phyloP scores from a whole-genome alignment of 2,329 filamentous ascomycete genomes.

The Sporothrix inflata region DNA sequence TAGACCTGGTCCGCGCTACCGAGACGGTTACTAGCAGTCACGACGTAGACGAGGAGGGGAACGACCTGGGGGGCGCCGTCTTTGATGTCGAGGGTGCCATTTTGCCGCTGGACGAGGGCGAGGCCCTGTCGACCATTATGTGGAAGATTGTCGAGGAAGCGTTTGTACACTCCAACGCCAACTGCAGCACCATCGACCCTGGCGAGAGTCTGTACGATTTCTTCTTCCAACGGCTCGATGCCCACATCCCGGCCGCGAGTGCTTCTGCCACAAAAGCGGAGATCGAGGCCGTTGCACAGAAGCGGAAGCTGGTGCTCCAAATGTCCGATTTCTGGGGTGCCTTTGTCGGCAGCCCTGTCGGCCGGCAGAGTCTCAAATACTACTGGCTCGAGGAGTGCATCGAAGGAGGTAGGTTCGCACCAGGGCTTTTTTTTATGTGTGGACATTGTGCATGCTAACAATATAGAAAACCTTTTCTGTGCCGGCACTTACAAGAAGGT shows the following conservation, averaged over 20 bases:
- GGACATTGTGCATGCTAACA: conserved; percentile 13
- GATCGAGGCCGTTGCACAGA: conserved; percentile 37
- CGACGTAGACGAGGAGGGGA: conserved; percentile 54
- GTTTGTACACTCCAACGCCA: conserved; percentile 66
- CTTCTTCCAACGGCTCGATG: conserved; percentile 50
- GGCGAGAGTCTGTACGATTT: conserved; percentile 58
- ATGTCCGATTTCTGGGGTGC: conserved; percentile 70
- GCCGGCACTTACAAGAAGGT: conserved; percentile 63
- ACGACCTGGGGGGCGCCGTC: conserved; percentile 39
- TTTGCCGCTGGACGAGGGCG: conserved; percentile 52
- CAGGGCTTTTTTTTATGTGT: not conserved
- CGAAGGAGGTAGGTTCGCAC: conserved; percentile 59
- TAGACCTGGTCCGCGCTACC: conserved; percentile 66
- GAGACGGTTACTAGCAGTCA: conserved; percentile 53
- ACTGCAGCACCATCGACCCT: conserved; percentile 52
- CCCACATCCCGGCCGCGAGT: conserved; percentile 46
- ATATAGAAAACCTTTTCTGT: conserved; percentile 61
- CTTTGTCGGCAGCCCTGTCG: conserved; percentile 68
- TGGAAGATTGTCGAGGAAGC: conserved; percentile 71
- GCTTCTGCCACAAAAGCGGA: conserved; percentile 34
- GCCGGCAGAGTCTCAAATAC: conserved; percentile 71
- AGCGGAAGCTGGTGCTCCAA: conserved; percentile 48
- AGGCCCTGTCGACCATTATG: conserved; percentile 56
- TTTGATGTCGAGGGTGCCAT: conserved; percentile 60
- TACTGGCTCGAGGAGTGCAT: conserved; percentile 80